A percentile compares a stretch with the other conserved stretches of the same genome.
These are phyloP conservation scores for Globisporangium sylvaticum DNA, from an alignment of 352 stramenopile species.

Conservation along the genomic window DNA sequence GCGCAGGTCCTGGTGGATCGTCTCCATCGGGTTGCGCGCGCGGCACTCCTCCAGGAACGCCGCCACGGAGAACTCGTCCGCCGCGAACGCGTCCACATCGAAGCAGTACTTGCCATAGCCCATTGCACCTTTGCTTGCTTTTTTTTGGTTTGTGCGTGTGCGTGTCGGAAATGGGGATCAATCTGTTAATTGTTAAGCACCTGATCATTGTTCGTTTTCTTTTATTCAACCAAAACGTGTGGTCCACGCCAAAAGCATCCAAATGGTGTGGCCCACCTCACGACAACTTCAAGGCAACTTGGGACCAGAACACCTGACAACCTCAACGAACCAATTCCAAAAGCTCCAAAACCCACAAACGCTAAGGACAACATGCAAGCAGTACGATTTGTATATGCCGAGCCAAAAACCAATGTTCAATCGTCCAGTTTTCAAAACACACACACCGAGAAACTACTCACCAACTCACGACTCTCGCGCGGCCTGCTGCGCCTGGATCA, in stretches of 20 bases:
- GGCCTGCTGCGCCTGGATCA: conserved; percentile 75
- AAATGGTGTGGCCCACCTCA: background rate
- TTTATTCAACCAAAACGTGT: background rate
- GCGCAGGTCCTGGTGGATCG: conserved; percentile 79
- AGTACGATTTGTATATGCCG: background rate
- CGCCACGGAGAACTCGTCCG: conserved; percentile 63
- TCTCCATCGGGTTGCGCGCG: conserved; percentile 74
- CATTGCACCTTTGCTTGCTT: conserved; percentile 16
- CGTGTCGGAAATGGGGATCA: background rate
- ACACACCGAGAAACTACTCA: background rate
- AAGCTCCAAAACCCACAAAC: background rate
- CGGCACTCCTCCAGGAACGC: conserved; percentile 78
- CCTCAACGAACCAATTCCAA: background rate
- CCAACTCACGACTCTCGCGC: conserved; percentile 64
- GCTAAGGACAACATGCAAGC: background rate
- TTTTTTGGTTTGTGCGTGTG: background rate
- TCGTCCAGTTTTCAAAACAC: background rate
- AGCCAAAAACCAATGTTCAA: background rate
- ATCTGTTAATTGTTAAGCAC: background rate
- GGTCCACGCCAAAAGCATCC: background rate
- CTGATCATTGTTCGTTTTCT: no score
- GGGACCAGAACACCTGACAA: background rate
- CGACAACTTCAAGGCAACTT: background rate
- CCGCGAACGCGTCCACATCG: conserved; percentile 73
- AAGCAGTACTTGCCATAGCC: conserved; percentile 73